Evolutionary conservation across 176 grass and related monocot species (phyloP), one percentile per base, ranked within the genome.

Genomic region (Neostapfia colusana): DNA sequence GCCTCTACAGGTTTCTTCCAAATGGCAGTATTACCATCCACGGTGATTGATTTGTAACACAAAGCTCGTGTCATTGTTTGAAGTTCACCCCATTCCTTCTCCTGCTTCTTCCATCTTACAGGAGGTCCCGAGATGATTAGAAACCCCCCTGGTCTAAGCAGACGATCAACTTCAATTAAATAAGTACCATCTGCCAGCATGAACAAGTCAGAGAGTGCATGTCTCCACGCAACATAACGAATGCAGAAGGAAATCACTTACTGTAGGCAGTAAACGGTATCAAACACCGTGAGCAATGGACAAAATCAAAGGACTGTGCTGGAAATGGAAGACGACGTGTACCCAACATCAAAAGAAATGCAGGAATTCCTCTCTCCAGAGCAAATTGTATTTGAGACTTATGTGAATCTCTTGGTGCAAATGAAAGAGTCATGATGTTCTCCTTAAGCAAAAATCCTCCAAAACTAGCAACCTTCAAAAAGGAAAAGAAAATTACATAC

Each of bases 361-460:
- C 84, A 60, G 95, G 95, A 75, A 98, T 88, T 80, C 95, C 89
- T 82, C 95, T 94, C 82, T 94, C 95, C 72, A 94, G 64, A 4
- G 89, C 91, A 88, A 98, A 98, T 77, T 94, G 91, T 91, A 98
- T 94, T 72, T 98, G 95, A 34, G 95, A 90, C 62, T 98, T 98
- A 63, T 98, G 95, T 34, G 95, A 98, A 86, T 98, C 91, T 61
- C 89, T 89, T 74, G 91, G 95, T n/a, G 95, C 95, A 35, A 98
- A 98, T 13, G 95, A 98, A 81, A 98, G 85, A 35, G 91, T 86
- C 42, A 82, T 90, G 79, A 98, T 80, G 73, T 94, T 90, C 34
- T 98, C 89, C 55, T 92, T 94, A 45, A 90, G 84, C 73, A 98
- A 76, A 83, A 92, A 94, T 9, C 95, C 95, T 13, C 95, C 95